These are phyloP conservation scores for Capronia epimyces DNA, from an alignment of 2,329 filamentous ascomycete genomes.

Conservation along the genomic window DNA sequence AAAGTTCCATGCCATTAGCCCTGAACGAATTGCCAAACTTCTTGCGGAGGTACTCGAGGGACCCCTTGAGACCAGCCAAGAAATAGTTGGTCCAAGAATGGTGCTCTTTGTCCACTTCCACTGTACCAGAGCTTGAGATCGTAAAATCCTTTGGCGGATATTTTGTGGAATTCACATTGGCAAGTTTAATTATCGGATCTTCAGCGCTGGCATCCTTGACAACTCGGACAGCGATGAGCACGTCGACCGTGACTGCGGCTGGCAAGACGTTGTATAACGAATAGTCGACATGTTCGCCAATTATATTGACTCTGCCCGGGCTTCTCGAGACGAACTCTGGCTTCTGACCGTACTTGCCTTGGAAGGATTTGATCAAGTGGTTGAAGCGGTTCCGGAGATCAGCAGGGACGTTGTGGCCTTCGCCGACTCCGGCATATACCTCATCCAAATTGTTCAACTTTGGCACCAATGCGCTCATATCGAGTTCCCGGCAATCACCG, in stretches of 20 bases:
- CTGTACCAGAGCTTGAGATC: conserved; percentile 55
- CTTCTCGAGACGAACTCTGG: conserved; percentile 82
- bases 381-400: conserved; percentile 71
- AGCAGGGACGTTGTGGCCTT: conserved; percentile 67
- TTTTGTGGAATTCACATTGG: conserved; percentile 69
- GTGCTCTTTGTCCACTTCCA: conserved; percentile 77
- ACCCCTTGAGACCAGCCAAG: conserved; percentile 81
- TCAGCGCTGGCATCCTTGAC: conserved; percentile 41
- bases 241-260: conserved; percentile 89
- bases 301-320: conserved; percentile 93
- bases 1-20: conserved; percentile 73
- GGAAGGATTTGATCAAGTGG: conserved; percentile 64
- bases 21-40: conserved; percentile 58
- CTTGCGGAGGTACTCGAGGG: conserved; percentile 68
- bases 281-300: conserved; percentile 99
- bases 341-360: conserved; percentile 60
- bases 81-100: conserved; percentile 99
- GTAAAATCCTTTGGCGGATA: conserved; percentile 72
- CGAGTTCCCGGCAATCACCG: background rate
- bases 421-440: conserved; percentile 32
- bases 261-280: conserved; percentile 92
- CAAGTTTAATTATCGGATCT: conserved; percentile 64
- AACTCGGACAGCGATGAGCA: conserved; percentile 71
- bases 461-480: conserved; percentile 24
- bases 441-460: conserved; percentile 26